These are phyloP conservation scores for Hirschfeldia incana DNA, from an alignment of 345 rosid genomes.

Conservation along the genomic window DNA sequence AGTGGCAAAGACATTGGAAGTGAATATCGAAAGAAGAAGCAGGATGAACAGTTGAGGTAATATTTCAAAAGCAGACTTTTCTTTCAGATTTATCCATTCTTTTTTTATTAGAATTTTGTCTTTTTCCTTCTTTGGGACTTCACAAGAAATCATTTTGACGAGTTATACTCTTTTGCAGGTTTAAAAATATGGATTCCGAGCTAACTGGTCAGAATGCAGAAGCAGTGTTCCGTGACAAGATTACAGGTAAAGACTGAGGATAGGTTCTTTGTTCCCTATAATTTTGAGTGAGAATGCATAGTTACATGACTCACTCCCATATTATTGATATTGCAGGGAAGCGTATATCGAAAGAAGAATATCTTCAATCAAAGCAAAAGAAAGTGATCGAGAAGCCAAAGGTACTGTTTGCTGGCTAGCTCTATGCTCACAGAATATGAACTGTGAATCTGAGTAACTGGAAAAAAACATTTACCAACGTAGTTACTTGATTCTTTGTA, in stretches of 20 bases:
- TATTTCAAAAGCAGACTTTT: not conserved
- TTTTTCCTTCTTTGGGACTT: slow-evolving; percentile 13
- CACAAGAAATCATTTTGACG: slow-evolving; percentile 6
- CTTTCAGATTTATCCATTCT: not conserved
- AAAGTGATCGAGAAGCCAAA: slow-evolving; percentile 73
- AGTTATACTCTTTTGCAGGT: slow-evolving; percentile 43
- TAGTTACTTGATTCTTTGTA: slow-evolving; percentile 31
- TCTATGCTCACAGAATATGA: not conserved
- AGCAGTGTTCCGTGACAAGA: slow-evolving; percentile 86
- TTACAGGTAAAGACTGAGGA: slow-evolving; percentile 49
- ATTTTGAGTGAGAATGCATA: not conserved
- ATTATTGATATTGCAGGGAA: slow-evolving; percentile 50
- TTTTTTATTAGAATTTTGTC: not conserved
- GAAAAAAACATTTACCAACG: not conserved
- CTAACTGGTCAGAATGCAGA: slow-evolving; percentile 75
- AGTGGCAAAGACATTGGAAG: slow-evolving; percentile 61
- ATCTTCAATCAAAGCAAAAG: slow-evolving; percentile 52
- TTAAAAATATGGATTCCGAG: slow-evolving; percentile 72
- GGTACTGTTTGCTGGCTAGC: slow-evolving; percentile 44
- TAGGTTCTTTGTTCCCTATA: slow-evolving; percentile 17
- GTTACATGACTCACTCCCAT: slow-evolving; percentile 15
- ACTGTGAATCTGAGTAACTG: not conserved
- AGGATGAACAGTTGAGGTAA: slow-evolving; percentile 63
- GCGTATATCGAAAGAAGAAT: slow-evolving; percentile 74
- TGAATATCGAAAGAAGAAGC: slow-evolving; percentile 62